phyloP scores from a whole-genome alignment of 805 yeast genomes.

The Barnettozyma vustinii region DNA sequence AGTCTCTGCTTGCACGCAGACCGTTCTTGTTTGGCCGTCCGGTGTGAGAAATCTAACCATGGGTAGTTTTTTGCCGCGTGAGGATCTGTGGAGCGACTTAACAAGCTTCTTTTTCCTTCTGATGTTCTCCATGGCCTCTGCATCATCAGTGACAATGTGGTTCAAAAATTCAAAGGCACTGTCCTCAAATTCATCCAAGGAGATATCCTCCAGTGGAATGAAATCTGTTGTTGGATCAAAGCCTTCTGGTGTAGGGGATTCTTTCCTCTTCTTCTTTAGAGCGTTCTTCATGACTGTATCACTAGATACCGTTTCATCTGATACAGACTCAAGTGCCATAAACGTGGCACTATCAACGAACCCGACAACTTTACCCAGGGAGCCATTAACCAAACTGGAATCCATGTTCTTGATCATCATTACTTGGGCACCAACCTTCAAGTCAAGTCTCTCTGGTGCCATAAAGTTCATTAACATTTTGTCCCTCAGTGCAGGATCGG shows the following conservation, averaged over 20 bases:
- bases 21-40: constrained; percentile 69
- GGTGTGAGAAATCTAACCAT: constrained; percentile 70
- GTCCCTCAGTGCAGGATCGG: constrained; percentile 37
- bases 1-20: constrained; percentile 72
- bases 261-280: constrained; percentile 2
- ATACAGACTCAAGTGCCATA: constrained; percentile 30
- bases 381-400: constrained; percentile 69
- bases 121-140: constrained; percentile 29
- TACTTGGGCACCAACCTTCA: constrained; percentile 74
- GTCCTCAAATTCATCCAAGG: constrained; percentile 32
- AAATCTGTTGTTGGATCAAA: constrained; percentile 1
- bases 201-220: constrained; percentile 2
- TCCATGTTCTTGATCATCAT: constrained; percentile 78
- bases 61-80: constrained; percentile 53
- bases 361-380: constrained; percentile 63
- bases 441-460: constrained; percentile 50
- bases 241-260: neutral
- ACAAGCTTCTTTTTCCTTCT: constrained; percentile 44
- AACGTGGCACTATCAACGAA: constrained; percentile 50
- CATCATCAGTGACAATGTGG: constrained; percentile 22
- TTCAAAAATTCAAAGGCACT: constrained; percentile 45
- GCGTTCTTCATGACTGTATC: constrained; percentile 16
- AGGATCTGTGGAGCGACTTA: constrained; percentile 36
- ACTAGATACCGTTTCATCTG: constrained; percentile 21
- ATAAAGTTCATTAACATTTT: constrained; percentile 50